Evolutionary conservation across 345 rosid species (phyloP).

Genomic region (Kernera saxatilis): DNA sequence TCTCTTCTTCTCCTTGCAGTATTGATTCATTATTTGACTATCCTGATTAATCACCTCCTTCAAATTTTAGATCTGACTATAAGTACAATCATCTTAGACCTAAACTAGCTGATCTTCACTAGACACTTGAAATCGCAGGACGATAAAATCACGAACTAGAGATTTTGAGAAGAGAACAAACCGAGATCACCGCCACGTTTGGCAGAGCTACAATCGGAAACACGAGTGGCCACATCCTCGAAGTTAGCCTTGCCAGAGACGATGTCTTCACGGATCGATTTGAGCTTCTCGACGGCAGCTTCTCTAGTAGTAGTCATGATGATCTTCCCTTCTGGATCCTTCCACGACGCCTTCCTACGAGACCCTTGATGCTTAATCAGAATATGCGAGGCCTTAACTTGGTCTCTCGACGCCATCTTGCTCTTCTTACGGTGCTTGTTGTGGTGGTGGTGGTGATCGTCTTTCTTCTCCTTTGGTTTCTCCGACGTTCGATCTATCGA

Average conservation of each 20-base stretch:
- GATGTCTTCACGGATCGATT: conserved; percentile 67
- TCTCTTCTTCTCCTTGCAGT: not conserved
- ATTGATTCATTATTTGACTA: not conserved
- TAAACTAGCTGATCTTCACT: not conserved
- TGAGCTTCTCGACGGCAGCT: conserved; percentile 66
- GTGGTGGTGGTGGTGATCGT: conserved; percentile 12
- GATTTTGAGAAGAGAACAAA: conserved; percentile 23
- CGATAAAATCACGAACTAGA: not conserved
- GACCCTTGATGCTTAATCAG: conserved; percentile 94
- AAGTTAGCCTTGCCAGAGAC: conserved; percentile 73
- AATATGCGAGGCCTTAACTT: conserved; percentile 85
- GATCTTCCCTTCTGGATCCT: conserved; percentile 87
- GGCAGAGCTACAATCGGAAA: conserved; percentile 95
- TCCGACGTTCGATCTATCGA: conserved; percentile 38
- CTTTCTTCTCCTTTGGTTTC: conserved; percentile 12
- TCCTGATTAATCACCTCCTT: not conserved
- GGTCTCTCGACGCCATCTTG: conserved; percentile 37
- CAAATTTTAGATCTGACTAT: not conserved
- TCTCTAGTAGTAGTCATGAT: conserved; percentile 65
- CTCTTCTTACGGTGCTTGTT: conserved; percentile 39
- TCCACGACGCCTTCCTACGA: conserved; percentile 91
- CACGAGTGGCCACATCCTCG: conserved; percentile 65
- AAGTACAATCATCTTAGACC: not conserved
- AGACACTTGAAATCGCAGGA: not conserved
- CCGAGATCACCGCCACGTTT: conserved; percentile 98